These are phyloP conservation scores for Gryganskiella cystojenkinii DNA, from an alignment of 192 early-diverging fungal species.

Conservation along the genomic window DNA sequence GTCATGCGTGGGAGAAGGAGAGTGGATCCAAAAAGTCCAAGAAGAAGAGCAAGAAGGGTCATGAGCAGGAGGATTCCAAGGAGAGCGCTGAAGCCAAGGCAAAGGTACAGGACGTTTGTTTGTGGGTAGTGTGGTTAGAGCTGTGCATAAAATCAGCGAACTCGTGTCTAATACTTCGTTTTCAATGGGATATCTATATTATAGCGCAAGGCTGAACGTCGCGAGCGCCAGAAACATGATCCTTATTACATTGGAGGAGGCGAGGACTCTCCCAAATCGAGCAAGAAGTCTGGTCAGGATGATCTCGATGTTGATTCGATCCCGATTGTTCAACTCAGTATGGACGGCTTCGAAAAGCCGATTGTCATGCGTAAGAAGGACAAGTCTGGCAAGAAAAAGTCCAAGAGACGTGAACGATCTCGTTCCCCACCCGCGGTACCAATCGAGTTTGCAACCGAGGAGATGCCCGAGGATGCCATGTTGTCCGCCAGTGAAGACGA, in stretches of 20 bases:
- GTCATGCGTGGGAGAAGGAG: slow-evolving; percentile 45
- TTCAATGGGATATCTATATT: not conserved
- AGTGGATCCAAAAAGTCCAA: slow-evolving; percentile 38
- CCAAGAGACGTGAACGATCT: slow-evolving; percentile 36
- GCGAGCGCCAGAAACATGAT: slow-evolving; percentile 65
- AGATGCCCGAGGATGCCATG: slow-evolving; percentile 69
- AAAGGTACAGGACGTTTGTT: slow-evolving; percentile 47
- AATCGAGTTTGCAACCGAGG: slow-evolving; percentile 64
- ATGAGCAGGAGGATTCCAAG: slow-evolving; percentile 51
- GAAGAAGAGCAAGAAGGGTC: slow-evolving; percentile 44
- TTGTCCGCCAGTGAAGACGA: slow-evolving; percentile 62
- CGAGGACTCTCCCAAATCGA: slow-evolving; percentile 39
- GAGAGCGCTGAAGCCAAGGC: slow-evolving; percentile 56
- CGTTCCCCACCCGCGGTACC: slow-evolving; percentile 46
- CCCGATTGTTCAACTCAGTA: slow-evolving; percentile 79
- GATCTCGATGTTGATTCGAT: slow-evolving; percentile 84
- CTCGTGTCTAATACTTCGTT: no score
- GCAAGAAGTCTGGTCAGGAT: slow-evolving; percentile 50
- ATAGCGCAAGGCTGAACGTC: slow-evolving; percentile 61
- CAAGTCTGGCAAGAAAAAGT: slow-evolving; percentile 48
- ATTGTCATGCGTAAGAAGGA: slow-evolving; percentile 48
- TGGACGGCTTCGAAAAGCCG: slow-evolving; percentile 62
- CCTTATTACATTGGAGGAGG: slow-evolving; percentile 75
- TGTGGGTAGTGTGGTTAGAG: no score
- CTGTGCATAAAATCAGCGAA: no score